phyloP scores from a whole-genome alignment of 352 stramenopile genomes.

The Aphanomyces astaci region DNA sequence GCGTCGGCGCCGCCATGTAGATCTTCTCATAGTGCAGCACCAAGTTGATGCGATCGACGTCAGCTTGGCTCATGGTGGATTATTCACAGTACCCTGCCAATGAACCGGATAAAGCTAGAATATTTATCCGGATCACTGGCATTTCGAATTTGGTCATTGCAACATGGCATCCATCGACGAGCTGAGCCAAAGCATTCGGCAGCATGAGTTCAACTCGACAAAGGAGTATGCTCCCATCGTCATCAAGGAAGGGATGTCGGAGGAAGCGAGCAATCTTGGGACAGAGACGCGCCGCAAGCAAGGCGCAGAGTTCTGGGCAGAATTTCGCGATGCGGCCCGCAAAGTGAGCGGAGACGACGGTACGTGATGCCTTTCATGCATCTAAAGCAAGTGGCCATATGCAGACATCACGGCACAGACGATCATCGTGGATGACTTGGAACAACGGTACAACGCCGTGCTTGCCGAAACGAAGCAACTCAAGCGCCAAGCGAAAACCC shows the following conservation, averaged over 20 bases:
- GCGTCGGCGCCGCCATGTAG: conserved; percentile 7
- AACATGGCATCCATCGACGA: neutral
- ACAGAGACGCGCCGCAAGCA: neutral
- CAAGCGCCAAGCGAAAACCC: neutral
- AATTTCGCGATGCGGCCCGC: neutral
- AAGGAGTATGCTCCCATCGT: neutral
- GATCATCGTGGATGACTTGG: neutral
- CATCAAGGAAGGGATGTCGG: neutral
- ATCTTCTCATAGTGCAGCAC: conserved; percentile 18
- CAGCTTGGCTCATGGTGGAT: conserved; percentile 6
- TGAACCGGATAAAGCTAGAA: neutral
- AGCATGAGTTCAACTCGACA: conserved; percentile 1
- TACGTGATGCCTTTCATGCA: too few relatives aligned
- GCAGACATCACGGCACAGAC: conserved; percentile 1
- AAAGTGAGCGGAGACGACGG: neutral
- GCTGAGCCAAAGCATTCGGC: neutral
- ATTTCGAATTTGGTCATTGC: neutral
- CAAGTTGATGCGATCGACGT: conserved; percentile 19
- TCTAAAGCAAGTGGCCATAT: too few relatives aligned
- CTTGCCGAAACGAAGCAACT: neutral
- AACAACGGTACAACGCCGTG: neutral
- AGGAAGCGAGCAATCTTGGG: neutral
- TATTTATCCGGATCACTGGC: neutral
- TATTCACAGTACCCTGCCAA: too few relatives aligned
- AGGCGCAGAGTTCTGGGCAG: conserved; percentile 8